These are phyloP conservation scores for Xylona heveae DNA, from an alignment of 495 filamentous ascomycete genomes.

Conservation along the genomic window DNA sequence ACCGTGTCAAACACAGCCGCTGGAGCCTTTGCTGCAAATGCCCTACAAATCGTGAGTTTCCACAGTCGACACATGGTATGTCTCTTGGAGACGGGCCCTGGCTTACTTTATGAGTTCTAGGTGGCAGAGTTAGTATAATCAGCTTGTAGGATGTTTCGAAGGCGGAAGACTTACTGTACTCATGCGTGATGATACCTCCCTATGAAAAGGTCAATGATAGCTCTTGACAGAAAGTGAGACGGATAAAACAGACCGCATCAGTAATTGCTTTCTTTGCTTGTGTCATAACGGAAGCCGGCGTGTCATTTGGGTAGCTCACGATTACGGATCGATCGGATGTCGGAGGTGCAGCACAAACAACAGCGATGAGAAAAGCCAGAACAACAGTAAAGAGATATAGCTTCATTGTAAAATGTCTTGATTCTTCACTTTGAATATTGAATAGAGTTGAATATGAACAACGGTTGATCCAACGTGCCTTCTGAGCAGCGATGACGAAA, in stretches of 20 bases:
- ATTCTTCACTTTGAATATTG: not conserved
- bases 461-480: no score
- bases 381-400: slow-evolving; percentile 21
- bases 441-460: no score
- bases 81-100: not conserved
- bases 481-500: not conserved
- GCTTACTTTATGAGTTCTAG: slow-evolving; percentile 29
- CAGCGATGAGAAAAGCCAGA: slow-evolving; percentile 19
- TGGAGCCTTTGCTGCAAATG: slow-evolving; percentile 54
- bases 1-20: slow-evolving; percentile 45
- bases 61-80: no score
- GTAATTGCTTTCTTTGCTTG: slow-evolving; percentile 49
- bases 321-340: slow-evolving; percentile 42
- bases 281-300: slow-evolving; percentile 43
- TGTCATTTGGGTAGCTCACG: slow-evolving; percentile 53
- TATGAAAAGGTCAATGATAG: slow-evolving; percentile 5
- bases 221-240: not conserved
- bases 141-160: slow-evolving; percentile 1
- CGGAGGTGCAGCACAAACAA: slow-evolving; percentile 29
- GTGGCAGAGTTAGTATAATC: slow-evolving; percentile 7
- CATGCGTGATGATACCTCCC: slow-evolving; percentile 30
- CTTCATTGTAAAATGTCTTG: slow-evolving; percentile 29
- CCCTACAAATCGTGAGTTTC: slow-evolving; percentile 20
- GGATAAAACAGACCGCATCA: slow-evolving; percentile 31
- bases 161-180: slow-evolving; percentile 23